Evolutionary conservation across 202 grass and related monocot genomes (phyloP).

Genomic region (Hordeum pubiflorum): DNA sequence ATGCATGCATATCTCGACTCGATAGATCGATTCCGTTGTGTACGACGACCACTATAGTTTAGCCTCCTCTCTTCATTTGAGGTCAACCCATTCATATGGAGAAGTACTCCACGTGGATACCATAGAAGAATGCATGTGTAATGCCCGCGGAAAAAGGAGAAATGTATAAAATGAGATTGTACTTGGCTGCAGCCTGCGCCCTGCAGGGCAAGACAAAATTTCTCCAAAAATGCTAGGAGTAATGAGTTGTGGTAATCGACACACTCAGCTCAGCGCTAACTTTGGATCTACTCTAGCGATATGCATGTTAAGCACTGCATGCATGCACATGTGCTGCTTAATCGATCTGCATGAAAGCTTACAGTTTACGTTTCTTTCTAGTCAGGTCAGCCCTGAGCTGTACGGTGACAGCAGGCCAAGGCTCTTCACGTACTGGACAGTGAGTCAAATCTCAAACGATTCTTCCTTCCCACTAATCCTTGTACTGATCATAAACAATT

Average conservation of each 20-base stretch:
- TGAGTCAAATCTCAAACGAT: conserved; percentile 22
- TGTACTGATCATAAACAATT: background rate
- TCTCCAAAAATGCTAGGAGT: background rate
- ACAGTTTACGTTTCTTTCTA: conserved; percentile 61
- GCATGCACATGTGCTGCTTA: background rate
- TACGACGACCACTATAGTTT: background rate
- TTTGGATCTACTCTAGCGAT: background rate
- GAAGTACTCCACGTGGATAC: no score
- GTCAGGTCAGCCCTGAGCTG: conserved; percentile 99
- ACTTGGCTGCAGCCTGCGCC: background rate
- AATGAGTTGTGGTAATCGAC: background rate
- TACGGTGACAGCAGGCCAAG: conserved; percentile 87
- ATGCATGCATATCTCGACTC: conserved; percentile 11
- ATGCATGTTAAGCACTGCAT: background rate
- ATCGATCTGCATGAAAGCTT: conserved; percentile 24
- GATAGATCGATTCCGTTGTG: conserved; percentile 4
- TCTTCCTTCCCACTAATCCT: background rate
- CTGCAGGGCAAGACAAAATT: background rate
- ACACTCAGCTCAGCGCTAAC: background rate
- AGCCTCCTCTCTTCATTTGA: background rate
- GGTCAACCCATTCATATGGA: conserved; percentile 8
- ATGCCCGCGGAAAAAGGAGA: background rate
- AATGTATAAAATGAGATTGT: background rate
- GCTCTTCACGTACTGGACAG: conserved; percentile 98
- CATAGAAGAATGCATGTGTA: background rate